Base-by-base conservation (phyloP, 176 grass and related monocot genomes). In the Otatea glauca region DNA sequence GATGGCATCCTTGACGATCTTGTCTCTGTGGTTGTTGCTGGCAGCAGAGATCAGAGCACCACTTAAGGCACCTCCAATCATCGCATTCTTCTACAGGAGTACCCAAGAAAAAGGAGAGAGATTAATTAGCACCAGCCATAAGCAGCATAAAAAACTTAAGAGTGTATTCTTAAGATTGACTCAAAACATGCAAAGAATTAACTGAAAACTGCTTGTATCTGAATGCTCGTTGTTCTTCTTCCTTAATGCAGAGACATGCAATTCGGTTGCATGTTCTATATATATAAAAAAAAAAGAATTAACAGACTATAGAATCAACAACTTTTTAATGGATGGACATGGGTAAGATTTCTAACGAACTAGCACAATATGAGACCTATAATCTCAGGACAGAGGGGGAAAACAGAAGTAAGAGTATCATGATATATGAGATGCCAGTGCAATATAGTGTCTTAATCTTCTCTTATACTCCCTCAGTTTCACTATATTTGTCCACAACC, bases 1-100 rank as follows among this genome's bases (percentile, higher is more conserved):
- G 59, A 97, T 94, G 60, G 95, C 90, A 51, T 94, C 95, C 64
- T 82, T 89, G 78, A 89, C 70, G 60, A 97, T 65, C 84, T 86
- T 91, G 86, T 93, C 82, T 61, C 13, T 92, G 21, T 75, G n/a
- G 55, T 87, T 74, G 76, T 91, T 92, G 86, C 45, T 87, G 0
- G 65, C 81, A 42, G 83, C 90, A 18, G 94, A 97, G 56, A 97
- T 81, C 17, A 97, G 27, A 20, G 91, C 89, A 35, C 95, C 95
- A 2, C 88, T 90, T 24, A 94, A 15, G 0, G 85, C 87, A 5
- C 90, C 95, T 16, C 95, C 92, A 17, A 97, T 81, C 92, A 94
- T 82, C 1, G 87, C 87, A 45, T 94, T 94, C 84, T 97, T 97
- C 92, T 97, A 50, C 49, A 29, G 9, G 18, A 59, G 55, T 23